Base-by-base conservation (phyloP, 768 basidiomycete genomes). In the Leccinellum rugosiceps region DNA sequence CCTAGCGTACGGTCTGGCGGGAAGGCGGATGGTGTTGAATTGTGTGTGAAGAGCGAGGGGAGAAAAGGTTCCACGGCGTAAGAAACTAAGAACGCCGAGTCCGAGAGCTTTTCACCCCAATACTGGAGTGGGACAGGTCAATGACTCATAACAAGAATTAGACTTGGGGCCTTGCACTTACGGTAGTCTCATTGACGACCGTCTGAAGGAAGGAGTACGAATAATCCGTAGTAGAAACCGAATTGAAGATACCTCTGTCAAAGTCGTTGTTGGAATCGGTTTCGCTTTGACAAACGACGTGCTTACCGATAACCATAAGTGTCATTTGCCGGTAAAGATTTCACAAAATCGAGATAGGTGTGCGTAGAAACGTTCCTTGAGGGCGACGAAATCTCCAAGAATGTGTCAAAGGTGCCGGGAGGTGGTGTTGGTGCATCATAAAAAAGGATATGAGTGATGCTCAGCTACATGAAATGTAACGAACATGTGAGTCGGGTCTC, bases 11-110 rank as follows among this genome's bases (percentile, higher is more conserved):
- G 77, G 19, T 56, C 55, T 6, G 77, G 76, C 6, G 81, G 82
- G 65, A 76, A 83, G 2, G 81, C 82, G 11, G 77, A 74, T 0
- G 69, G 31, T 4, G 64, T 65, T 46, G 64, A 52, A 25, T 65
- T 75, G 55, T 80, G 78, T 1, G 67, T 59, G 58, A 77, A 75
- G 56, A 77, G 58, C 32, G 66, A 63, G 0, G 78, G 69, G 0
- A 79, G 73, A 76, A 85, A 84, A 8, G 79, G 78, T 57, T 85
- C 82, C 55, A 82, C 72, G 3, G n/a, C 53, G 13, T 63, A 63
- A 2, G 57, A 57, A 9, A 61, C 3, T 1, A 46, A 46, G 25
- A 46, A 46, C 6, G 25, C 23, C 2, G 31, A 19, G 11, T 48
- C 51, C 5, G 10, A 13, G 4, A 60, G 41, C 14, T 17, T 23